A percentile compares a stretch with the other conserved stretches of the same genome.
phyloP scores from a whole-genome alignment of 176 grass and related monocot genomes.

The Otatea glauca region DNA sequence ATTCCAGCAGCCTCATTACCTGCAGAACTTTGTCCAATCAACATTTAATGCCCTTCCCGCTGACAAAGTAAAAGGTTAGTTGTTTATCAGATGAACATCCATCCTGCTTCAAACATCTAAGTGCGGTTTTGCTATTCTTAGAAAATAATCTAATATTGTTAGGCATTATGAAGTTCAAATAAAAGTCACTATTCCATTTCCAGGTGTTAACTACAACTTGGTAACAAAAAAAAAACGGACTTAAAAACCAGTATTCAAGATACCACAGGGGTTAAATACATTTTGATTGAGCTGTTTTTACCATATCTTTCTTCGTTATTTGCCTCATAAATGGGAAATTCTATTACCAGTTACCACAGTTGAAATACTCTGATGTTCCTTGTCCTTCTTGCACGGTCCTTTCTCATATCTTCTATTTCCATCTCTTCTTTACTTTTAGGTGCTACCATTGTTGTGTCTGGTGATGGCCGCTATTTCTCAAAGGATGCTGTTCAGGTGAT shows the following conservation, averaged over 20 bases:
- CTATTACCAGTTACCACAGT: constrained; percentile 6
- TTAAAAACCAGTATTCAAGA: background rate
- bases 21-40: constrained; percentile 95
- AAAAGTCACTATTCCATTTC: constrained; percentile 6
- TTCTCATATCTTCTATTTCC: constrained; percentile 1
- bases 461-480: constrained; percentile 99
- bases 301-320: background rate
- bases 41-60: constrained; percentile 91
- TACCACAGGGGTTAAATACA: background rate
- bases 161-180: background rate
- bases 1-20: constrained; percentile 90
- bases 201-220: background rate
- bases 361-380: background rate
- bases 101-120: constrained; percentile 4
- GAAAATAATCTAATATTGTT: background rate
- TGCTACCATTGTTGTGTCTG: constrained; percentile 95
- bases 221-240: background rate
- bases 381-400: background rate
- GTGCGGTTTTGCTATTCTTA: background rate
- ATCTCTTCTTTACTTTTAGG: constrained; percentile 53
- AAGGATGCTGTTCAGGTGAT: constrained; percentile 96
- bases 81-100: constrained; percentile 38
- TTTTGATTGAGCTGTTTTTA: constrained; percentile 5
- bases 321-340: constrained; percentile 24
- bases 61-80: constrained; percentile 85